A percentile compares a stretch with the other conserved stretches of the same genome.
phyloP scores from a whole-genome alignment of 805 yeast species.

The Cyberlindnera americana region DNA sequence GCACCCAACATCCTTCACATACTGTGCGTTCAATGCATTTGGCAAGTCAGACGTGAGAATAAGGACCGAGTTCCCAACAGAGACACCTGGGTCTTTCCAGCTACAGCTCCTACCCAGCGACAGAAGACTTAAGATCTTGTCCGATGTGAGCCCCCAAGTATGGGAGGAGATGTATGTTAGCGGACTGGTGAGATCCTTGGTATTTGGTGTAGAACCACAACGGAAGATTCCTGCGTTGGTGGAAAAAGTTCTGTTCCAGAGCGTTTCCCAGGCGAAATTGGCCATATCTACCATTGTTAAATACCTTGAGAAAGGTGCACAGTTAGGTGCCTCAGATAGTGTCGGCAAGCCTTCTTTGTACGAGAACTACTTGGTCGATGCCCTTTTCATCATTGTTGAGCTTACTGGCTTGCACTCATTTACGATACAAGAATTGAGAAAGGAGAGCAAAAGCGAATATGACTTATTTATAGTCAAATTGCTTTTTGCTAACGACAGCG shows the following conservation, averaged over 20 bases:
- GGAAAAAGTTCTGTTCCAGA: constrained; percentile 40
- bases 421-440: constrained; percentile 38
- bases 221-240: constrained; percentile 57
- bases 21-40: constrained; percentile 72
- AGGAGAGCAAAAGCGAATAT: constrained; percentile 19
- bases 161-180: constrained; percentile 68
- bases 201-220: constrained; percentile 50
- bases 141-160: constrained; percentile 33
- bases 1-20: constrained; percentile 39
- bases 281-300: constrained; percentile 16
- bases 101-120: constrained; percentile 33
- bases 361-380: constrained; percentile 69
- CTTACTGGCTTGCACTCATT: constrained; percentile 36
- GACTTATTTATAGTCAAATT: constrained; percentile 31
- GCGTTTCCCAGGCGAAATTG: constrained; percentile 8
- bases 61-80: constrained; percentile 52
- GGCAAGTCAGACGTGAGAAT: constrained; percentile 67
- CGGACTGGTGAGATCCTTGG: constrained; percentile 48
- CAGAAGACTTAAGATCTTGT: constrained; percentile 29
- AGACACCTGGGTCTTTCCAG: constrained; percentile 31
- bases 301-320: constrained; percentile 43
- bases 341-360: constrained; percentile 63
- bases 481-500: constrained; percentile 31
- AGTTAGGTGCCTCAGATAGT: constrained; percentile 60
- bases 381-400: constrained; percentile 48